Evolutionary conservation across 2,329 filamentous ascomycete species (phyloP), one percentile per base, ranked within the genome.

Genomic region (Exophiala sp.): DNA sequence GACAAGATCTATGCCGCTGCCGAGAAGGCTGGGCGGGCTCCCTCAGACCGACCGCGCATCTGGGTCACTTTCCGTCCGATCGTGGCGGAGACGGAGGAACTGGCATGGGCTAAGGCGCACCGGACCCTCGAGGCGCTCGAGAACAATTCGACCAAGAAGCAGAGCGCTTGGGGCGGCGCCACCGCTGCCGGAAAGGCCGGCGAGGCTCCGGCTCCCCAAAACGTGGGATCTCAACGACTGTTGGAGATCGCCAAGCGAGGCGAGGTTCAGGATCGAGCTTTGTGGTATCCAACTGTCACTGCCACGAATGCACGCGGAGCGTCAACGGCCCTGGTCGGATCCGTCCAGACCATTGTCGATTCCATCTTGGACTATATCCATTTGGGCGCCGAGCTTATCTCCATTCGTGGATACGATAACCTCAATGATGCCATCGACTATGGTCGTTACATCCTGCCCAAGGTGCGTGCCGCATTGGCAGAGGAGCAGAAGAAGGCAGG

Each of bases 1-100:
- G 76, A 80, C 55, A 72, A 73, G 16, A 77, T 82, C 60, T 80
- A 80, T 55, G 76, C 72, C 2, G 79, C 77, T 58, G 75, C 79
- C 0, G 75, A 70, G n/a, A 75, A 75, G 55, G 78, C 78, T 1
- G 79, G 79, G 0, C 73, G 79, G 1, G 43, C 64, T 11, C 48
- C 56, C 1, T 61, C 53, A 0, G 78, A 82, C 55, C 66, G 73
- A 0, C 79, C 79, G 5, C 67, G 77, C 2, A 82, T 82, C 59
- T 82, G 79, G 79, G 79, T 82, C 1, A 81, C 79, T 0, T 82
- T 82, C 72, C 71, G 79, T 2, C 79, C 79, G 2, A 82, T 82
- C 51, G 58, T 74, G 0, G 79, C 79, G 0, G 78, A 81, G 65
- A 82, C 79, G 0, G 79, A 82, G 11, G 79, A 81, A 16, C 69